Evolutionary conservation across 2,329 filamentous ascomycete genomes (phyloP).

Genomic region (Raffaelea ambrosiae): DNA sequence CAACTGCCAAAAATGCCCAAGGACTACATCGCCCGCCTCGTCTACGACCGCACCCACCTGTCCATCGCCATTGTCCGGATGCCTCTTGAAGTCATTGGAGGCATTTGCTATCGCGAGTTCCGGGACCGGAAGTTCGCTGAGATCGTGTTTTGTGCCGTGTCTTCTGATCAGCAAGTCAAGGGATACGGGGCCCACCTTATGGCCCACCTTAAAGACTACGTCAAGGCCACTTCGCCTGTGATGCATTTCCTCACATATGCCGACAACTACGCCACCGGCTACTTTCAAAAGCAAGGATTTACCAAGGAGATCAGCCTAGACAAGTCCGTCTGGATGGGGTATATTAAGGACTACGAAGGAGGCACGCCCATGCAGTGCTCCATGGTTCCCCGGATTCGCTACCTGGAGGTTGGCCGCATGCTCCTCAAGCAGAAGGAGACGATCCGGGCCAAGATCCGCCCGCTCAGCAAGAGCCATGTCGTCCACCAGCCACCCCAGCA

Average conservation of each 20-base stretch:
- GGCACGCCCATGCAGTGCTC: constrained; percentile 99
- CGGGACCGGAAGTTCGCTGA: constrained; percentile 88
- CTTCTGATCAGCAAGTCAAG: constrained; percentile 96
- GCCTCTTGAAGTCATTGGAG: constrained; percentile 88
- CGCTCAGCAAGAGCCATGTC: constrained; percentile 80
- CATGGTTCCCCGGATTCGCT: constrained; percentile 91
- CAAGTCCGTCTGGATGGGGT: constrained; percentile 92
- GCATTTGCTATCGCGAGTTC: constrained; percentile 94
- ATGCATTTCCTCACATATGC: constrained; percentile 99
- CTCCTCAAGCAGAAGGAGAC: constrained; percentile 94
- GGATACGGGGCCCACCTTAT: constrained; percentile 97
- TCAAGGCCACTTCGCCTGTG: constrained; percentile 90
- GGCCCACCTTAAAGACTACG: constrained; percentile 96
- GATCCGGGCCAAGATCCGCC: constrained; percentile 88
- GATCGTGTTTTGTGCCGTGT: constrained; percentile 98
- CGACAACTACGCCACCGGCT: constrained; percentile 97
- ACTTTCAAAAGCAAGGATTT: constrained; percentile 98
- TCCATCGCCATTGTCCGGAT: constrained; percentile 98
- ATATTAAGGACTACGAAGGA: constrained; percentile 99
- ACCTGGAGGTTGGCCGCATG: constrained; percentile 88
- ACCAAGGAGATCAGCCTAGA: constrained; percentile 96
- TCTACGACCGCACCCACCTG: constrained; percentile 93
- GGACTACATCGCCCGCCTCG: constrained; percentile 93
- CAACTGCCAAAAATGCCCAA: constrained; percentile 99
- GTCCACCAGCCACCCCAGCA: constrained; percentile 77